Evolutionary conservation across 257 asterid genomes (phyloP), one percentile per base, ranked within the genome.

Genomic region (Lithospermum erythrorhizon): DNA sequence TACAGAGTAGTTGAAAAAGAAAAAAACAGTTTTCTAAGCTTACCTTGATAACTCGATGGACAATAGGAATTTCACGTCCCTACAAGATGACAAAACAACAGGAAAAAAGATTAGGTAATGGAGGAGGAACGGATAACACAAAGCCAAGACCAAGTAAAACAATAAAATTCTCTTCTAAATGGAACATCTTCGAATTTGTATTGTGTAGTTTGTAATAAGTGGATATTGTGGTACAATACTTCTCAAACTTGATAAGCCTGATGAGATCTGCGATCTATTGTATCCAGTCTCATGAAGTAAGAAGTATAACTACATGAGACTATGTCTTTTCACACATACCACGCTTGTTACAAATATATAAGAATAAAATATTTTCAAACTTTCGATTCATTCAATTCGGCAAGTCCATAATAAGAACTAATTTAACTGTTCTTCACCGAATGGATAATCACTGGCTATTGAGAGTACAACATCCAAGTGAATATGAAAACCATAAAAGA

Each of bases 41-140:
- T 72, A 84, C 98, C 97, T 89, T 89, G 72, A 93, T 93, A 59
- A 89, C 99, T 75, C 99, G 82, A 73, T 93, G 99, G 61, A 93
- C 99, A 23, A 93, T 93, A 48, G 99, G 99, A 86, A 93, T 93
- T 80, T 93, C 97, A 51, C 99, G 96, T 16, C 96, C 97, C 99
- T 93, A 82, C 60, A 30, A 72, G 68, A 49, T 66, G 71, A 61
- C 25, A 65, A 49, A 20, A 47, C n/a, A 48, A 55, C 24, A 21
- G 1, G 19, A 4, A 47, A n/a, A 15, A 32, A n/a, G 30, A 24
- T 19, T 29, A 66, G 63, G 29, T 54, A 58, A 58, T 58, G 21
- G 20, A 64, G 25, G 4, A 41, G 49, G 14, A 63, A 57, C 21
- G 53, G 20, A 19, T 11, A 53, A 15, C 16, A 30, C 4, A 11